phyloP scores from a whole-genome alignment of 2,329 filamentous ascomycete genomes.

The Colletotrichum godetiae region DNA sequence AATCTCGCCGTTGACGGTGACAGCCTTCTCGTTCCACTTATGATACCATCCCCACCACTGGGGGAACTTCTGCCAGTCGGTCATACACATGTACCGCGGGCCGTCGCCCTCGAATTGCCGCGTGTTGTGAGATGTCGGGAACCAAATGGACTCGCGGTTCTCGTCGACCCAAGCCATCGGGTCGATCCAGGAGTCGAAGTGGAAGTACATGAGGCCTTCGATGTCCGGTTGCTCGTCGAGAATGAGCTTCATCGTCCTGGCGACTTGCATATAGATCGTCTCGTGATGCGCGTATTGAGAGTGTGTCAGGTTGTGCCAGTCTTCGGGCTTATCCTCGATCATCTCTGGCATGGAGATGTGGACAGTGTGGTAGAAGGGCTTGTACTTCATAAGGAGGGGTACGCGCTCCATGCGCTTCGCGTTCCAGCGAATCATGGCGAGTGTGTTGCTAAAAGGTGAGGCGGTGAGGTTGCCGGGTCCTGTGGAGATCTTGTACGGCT shows the following conservation, averaged over 20 bases:
- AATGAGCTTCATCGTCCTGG: slow-evolving; percentile 44
- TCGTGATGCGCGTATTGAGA: slow-evolving; percentile 39
- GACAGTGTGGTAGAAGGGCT: slow-evolving; percentile 44
- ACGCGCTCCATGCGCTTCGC: slow-evolving; percentile 41
- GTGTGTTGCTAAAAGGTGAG: slow-evolving; percentile 43
- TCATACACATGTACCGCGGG: slow-evolving; percentile 40
- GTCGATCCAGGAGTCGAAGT: slow-evolving; percentile 48
- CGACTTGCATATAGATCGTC: slow-evolving; percentile 40
- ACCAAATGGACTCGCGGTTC: slow-evolving; percentile 43
- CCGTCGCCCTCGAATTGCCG: slow-evolving; percentile 29
- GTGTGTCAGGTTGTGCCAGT: slow-evolving; percentile 41
- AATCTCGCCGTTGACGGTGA: slow-evolving; percentile 33
- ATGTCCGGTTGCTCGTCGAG: slow-evolving; percentile 42
- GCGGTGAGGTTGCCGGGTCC: slow-evolving; percentile 29
- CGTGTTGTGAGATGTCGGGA: slow-evolving; percentile 37
- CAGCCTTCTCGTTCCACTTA: slow-evolving; percentile 30
- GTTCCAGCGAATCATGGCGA: slow-evolving; percentile 45
- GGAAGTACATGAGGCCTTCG: slow-evolving; percentile 44
- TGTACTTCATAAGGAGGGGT: slow-evolving; percentile 41
- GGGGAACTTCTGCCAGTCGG: slow-evolving; percentile 32
- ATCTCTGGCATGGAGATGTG: slow-evolving; percentile 42
- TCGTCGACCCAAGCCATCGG: slow-evolving; percentile 41
- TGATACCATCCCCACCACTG: slow-evolving; percentile 38
- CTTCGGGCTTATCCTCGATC: slow-evolving; percentile 29
- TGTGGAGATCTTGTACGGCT: slow-evolving; percentile 6